Base-by-base conservation (phyloP, 2,329 filamentous ascomycete genomes). In the Claviceps humidiphila region DNA sequence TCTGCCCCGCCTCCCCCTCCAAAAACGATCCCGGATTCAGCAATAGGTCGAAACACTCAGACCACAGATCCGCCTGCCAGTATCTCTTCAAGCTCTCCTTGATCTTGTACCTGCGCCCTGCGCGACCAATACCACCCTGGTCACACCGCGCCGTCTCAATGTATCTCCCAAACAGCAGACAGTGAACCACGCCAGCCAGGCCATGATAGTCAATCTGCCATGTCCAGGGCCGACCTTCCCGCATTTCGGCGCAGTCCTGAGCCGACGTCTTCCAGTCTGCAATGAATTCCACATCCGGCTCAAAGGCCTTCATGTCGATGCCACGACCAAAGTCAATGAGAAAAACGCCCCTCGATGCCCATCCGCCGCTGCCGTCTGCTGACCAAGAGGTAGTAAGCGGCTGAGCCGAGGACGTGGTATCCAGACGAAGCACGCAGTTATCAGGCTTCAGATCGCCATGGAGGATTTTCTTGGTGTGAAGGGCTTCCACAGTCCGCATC, bases 181-280 rank as follows among this genome's bases (percentile, higher is more conserved):
- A 85, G 68, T 98, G 89, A 4, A 97, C 74, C 24, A 88, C 87
- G 4, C 89, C 89, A 0, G 93, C 93, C 0, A 96, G 76, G 13
- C 93, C 93, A 66, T 95, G 88, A 61, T 97, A 94, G 71, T 98
- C 93, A 58, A 96, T 88, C 66, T 98, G 93, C 73, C 89, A 96
- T 1, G 91, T 97, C 93, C 93, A 98, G 0, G 90, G 89, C 1
- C 91, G 79, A 53, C 89, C 80, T 70, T 98, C 91, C 47, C 90
- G 85, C 80, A 97, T 95, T 74, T 98, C 93, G 17, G 87, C 85
- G 67, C 93, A 98, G 68, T 98, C 93, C 50, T 89, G 84, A 24
- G 85, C 78, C 16, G 80, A 81, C 0, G 88, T 89, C 67, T 93
- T 87, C 93, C 93, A 98, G 70, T 98, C 93, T 0, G 91, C 93